phyloP scores from a whole-genome alignment of 306 rosid species.

The Cyclanthera cordifolia region DNA sequence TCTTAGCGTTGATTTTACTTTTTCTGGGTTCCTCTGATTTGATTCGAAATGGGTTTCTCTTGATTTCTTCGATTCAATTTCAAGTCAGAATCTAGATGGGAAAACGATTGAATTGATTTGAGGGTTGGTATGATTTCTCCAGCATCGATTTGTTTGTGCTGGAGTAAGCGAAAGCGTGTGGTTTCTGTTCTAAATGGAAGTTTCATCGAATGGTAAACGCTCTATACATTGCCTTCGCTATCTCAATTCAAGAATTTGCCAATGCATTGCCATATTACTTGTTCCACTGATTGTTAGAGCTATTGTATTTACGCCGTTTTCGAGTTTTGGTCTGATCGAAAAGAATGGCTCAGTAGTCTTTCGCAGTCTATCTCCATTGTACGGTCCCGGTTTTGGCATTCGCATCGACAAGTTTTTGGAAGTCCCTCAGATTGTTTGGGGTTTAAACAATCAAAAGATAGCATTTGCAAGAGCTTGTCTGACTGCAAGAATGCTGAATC shows the following conservation, averaged over 20 bases:
- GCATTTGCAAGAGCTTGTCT: constrained; percentile 85
- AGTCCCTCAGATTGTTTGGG: constrained; percentile 90
- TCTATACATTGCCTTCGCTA: constrained; percentile 25
- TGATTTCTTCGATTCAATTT: constrained; percentile 6
- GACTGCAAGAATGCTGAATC: constrained; percentile 70
- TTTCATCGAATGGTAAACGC: constrained; percentile 29
- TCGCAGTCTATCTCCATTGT: constrained; percentile 20
- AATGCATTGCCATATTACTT: constrained; percentile 45
- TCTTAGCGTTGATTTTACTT: background rate
- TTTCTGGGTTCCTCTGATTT: background rate
- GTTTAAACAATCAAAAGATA: constrained; percentile 83
- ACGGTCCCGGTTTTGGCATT: constrained; percentile 22
- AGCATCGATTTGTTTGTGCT: constrained; percentile 8
- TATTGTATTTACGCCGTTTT: constrained; percentile 33
- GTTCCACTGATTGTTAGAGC: constrained; percentile 47
- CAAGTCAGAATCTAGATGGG: background rate
- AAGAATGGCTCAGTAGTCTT: constrained; percentile 28
- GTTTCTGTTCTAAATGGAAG: constrained; percentile 31
- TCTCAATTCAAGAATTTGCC: constrained; percentile 41
- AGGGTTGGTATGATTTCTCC: constrained; percentile 10
- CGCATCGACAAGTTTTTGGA: constrained; percentile 53
- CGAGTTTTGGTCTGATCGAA: constrained; percentile 28
- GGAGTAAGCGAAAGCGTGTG: background rate
- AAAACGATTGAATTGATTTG: background rate
- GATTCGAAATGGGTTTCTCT: constrained; percentile 5